Evolutionary conservation across 345 rosid species (phyloP).

Genomic region (Salix exigua): DNA sequence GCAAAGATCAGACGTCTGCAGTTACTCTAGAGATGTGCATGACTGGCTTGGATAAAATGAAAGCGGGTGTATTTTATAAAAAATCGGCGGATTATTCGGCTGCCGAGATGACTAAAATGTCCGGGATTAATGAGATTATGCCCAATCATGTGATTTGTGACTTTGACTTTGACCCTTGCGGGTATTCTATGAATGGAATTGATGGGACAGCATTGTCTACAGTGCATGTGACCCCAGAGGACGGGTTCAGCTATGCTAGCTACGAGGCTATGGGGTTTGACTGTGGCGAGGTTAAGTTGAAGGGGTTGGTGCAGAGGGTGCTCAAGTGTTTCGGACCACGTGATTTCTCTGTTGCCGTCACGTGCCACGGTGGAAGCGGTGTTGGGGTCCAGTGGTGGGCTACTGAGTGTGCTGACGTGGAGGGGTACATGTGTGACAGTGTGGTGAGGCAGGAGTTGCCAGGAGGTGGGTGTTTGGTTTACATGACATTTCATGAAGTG

Average conservation of each 20-base stretch:
- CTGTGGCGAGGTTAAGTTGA: constrained; percentile 27
- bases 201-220: constrained; percentile 52
- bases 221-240: constrained; percentile 83
- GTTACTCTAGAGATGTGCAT: constrained; percentile 69
- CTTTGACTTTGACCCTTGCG: constrained; percentile 74
- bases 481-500: constrained; percentile 12
- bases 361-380: constrained; percentile 20
- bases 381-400: constrained; percentile 20
- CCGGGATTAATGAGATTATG: constrained; percentile 59
- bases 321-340: constrained; percentile 51
- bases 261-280: constrained; percentile 65
- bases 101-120: constrained; percentile 48
- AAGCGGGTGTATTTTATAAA: constrained; percentile 56
- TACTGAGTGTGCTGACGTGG: constrained; percentile 31
- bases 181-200: constrained; percentile 75
- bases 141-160: constrained; percentile 62
- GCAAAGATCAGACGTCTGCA: constrained; percentile 7
- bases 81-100: constrained; percentile 28
- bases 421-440: constrained; percentile 37
- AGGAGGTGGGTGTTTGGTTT: constrained; percentile 36
- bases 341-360: constrained; percentile 56
- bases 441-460: constrained; percentile 45
- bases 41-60: constrained; percentile 58
- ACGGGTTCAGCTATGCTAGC: constrained; percentile 81
- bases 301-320: constrained; percentile 41